Conservation (phyloP, 2,329 filamentous ascomycete genomes). For the Penicillium sp. region DNA sequence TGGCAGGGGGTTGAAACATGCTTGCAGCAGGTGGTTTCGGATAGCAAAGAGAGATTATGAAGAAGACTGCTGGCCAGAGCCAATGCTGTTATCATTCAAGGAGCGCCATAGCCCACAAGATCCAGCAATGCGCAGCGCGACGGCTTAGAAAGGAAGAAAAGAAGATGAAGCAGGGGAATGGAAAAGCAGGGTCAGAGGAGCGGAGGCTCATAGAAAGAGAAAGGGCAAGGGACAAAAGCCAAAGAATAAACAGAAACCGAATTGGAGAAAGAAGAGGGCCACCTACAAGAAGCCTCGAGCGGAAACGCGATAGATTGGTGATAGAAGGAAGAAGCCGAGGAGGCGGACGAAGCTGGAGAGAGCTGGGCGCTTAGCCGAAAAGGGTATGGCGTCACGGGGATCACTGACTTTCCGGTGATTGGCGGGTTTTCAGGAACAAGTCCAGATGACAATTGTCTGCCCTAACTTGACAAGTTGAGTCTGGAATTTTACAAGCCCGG, state of each 20-base stretch:
- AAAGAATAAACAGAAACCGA: constrained; percentile 18
- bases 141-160: constrained; percentile 2
- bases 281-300: constrained; percentile 38
- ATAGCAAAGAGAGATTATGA: constrained; percentile 16
- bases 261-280: constrained; percentile 27
- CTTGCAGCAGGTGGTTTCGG: constrained; percentile 8
- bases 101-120: constrained; percentile 16
- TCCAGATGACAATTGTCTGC: background rate
- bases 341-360: constrained; percentile 8
- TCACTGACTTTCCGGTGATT: background rate
- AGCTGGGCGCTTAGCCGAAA: constrained; percentile 3
- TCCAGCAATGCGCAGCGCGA: constrained; percentile 10
- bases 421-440: background rate
- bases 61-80: constrained; percentile 13
- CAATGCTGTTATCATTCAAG: constrained; percentile 9
- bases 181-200: constrained; percentile 12
- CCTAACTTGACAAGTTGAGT: background rate
- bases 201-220: constrained; percentile 13
- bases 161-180: constrained; percentile 15
- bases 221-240: constrained; percentile 15
- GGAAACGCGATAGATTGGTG: constrained; percentile 12
- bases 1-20: constrained; percentile 12
- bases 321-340: constrained; percentile 6
- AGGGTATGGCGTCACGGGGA: constrained; percentile 1
- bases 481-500: background rate